Conservation (phyloP, 2,329 filamentous ascomycete species). For the Pseudogymnoascus sp. region DNA sequence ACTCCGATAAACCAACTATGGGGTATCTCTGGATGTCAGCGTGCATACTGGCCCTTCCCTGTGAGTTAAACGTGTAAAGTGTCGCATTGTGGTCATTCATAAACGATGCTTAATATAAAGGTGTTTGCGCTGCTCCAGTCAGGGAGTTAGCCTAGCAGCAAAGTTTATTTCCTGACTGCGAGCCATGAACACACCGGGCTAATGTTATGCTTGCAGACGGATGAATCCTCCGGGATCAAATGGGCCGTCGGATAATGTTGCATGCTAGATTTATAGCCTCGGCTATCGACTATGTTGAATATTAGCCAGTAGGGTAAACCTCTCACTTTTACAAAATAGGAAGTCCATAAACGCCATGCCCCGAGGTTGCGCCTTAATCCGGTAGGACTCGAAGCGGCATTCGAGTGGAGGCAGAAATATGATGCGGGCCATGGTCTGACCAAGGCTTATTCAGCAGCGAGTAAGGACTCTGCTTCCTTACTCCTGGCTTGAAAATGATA, state of each 20-base stretch:
- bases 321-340: background rate
- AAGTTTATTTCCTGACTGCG: background rate
- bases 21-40: background rate
- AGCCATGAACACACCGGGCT: background rate
- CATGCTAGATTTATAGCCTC: background rate
- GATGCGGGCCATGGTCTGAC: background rate
- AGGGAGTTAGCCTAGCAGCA: background rate
- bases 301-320: background rate
- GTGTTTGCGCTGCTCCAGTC: background rate
- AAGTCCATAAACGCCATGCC: background rate
- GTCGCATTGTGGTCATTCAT: background rate
- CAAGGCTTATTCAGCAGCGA: background rate
- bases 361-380: background rate
- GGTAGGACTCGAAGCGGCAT: background rate
- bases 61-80: background rate
- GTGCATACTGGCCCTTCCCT: background rate
- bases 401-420: background rate
- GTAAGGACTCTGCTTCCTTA: background rate
- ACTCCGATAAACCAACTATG: background rate
- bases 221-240: background rate
- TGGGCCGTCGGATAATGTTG: background rate
- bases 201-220: background rate
- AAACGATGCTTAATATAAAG: background rate
- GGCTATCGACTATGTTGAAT: background rate
- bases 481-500: background rate